These are phyloP conservation scores for Pyricularia sp. DNA, from an alignment of 2,329 filamentous ascomycete genomes.

Conservation along the genomic window DNA sequence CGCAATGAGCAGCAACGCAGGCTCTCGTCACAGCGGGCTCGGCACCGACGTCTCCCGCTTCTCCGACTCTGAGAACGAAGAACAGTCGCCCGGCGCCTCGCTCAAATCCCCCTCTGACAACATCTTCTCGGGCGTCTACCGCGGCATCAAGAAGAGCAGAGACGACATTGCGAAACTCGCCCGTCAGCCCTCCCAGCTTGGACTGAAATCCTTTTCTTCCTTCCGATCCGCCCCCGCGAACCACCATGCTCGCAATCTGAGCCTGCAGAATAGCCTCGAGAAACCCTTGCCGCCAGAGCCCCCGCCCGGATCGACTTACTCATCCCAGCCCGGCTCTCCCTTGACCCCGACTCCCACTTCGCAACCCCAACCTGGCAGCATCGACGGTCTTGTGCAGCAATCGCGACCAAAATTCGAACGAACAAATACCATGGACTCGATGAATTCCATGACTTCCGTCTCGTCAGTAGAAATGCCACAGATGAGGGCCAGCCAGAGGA, in stretches of 20 bases:
- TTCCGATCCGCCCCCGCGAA: slow-evolving; percentile 12
- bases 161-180: slow-evolving; percentile 33
- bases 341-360: slow-evolving; percentile 18
- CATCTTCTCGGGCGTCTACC: slow-evolving; percentile 40
- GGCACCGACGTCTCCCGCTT: slow-evolving; percentile 26
- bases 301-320: slow-evolving; percentile 20
- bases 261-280: slow-evolving; percentile 45
- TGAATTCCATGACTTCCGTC: slow-evolving; percentile 26
- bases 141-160: slow-evolving; percentile 36
- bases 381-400: slow-evolving; percentile 23
- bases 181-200: slow-evolving; percentile 32
- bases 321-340: slow-evolving; percentile 20
- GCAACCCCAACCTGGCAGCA: slow-evolving; percentile 16
- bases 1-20: slow-evolving; percentile 19
- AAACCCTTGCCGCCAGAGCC: slow-evolving; percentile 45
- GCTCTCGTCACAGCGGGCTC: slow-evolving; percentile 14
- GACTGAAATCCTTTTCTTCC: slow-evolving; percentile 23
- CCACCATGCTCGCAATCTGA: slow-evolving; percentile 43
- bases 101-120: slow-evolving; percentile 32
- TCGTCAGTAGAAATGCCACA: slow-evolving; percentile 17
- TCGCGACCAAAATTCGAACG: slow-evolving; percentile 27
- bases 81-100: slow-evolving; percentile 21
- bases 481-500: not conserved
- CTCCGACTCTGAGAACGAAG: slow-evolving; percentile 36
- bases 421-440: slow-evolving; percentile 41